Conservation (phyloP, 2,329 filamentous ascomycete species). For the Stylonectria norvegica region DNA sequence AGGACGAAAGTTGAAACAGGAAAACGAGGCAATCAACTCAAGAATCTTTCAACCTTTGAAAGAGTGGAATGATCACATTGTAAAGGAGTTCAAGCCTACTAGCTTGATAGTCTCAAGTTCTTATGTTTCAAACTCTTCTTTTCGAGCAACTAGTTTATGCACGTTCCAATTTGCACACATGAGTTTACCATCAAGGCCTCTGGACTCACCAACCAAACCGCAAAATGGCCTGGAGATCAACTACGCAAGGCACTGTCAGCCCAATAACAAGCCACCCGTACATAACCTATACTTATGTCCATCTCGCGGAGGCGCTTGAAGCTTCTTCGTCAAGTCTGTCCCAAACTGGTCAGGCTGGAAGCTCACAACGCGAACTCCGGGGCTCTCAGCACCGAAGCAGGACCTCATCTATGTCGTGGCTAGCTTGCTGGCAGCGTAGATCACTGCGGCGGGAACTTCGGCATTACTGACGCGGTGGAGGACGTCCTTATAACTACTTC, state of each 20-base stretch:
- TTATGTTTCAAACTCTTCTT: neutral
- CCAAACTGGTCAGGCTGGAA: neutral
- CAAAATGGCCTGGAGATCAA: constrained; percentile 12
- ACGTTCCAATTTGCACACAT: constrained; percentile 35
- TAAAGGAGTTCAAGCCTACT: no score
- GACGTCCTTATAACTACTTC: constrained; percentile 23
- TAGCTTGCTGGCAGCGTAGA: constrained; percentile 3
- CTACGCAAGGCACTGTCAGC: constrained; percentile 2
- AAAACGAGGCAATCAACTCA: no score
- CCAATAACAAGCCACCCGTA: neutral
- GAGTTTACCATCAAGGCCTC: constrained; percentile 31
- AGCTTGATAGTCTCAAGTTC: constrained; percentile 2
- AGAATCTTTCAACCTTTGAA: no score
- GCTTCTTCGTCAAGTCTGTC: constrained; percentile 1
- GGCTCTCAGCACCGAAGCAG: constrained; percentile 1
- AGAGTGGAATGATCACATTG: no score
- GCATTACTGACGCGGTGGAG: constrained; percentile 16
- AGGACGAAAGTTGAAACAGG: no score
- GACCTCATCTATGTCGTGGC: constrained; percentile 1
- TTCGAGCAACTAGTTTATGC: constrained; percentile 31
- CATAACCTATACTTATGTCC: constrained; percentile 3
- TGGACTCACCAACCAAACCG: constrained; percentile 4
- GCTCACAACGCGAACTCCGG: neutral
- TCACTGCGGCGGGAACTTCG: constrained; percentile 1
- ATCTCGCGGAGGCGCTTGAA: neutral